Conservation (phyloP, 2,329 filamentous ascomycete species). For the Penicillium expansum region DNA sequence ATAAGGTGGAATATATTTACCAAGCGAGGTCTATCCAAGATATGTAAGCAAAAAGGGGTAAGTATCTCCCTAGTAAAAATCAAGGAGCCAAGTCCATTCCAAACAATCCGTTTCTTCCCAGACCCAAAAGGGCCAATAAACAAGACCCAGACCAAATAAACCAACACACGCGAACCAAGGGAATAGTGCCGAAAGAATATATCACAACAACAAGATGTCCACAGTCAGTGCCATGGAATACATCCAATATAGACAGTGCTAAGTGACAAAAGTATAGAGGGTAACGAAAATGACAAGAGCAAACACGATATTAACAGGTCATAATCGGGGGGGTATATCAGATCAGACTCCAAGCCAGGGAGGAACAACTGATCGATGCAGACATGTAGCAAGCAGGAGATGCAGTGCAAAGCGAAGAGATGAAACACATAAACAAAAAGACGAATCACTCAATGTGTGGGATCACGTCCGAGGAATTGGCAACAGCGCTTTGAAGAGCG, state of each 20-base stretch:
- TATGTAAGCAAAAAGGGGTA: slow-evolving; percentile 1
- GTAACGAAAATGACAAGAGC: background rate
- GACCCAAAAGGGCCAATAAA: background rate
- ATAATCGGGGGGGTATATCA: slow-evolving; percentile 20
- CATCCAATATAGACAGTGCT: slow-evolving; percentile 2
- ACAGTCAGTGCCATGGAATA: background rate
- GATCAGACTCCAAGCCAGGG: slow-evolving; percentile 23
- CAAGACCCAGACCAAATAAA: slow-evolving; percentile 3
- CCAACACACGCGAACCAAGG: slow-evolving; percentile 1
- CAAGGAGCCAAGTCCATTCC: background rate
- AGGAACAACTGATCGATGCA: slow-evolving; percentile 17
- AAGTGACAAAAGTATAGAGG: background rate
- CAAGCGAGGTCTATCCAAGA: background rate
- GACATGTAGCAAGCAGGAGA: slow-evolving; percentile 1
- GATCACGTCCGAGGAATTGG: slow-evolving; percentile 61
- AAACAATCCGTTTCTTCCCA: background rate
- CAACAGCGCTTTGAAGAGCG: slow-evolving; percentile 81
- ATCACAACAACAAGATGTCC: background rate
- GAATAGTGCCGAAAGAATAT: slow-evolving; percentile 2
- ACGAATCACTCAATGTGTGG: slow-evolving; percentile 7
- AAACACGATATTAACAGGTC: slow-evolving; percentile 21
- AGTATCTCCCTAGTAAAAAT: slow-evolving; percentile 1
- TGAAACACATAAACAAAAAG: background rate
- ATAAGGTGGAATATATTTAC: background rate
- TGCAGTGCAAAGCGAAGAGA: background rate